A percentile compares a stretch with the other conserved stretches of the same genome.
Conservation (phyloP, 129 eudicot genomes). For the Calendula officinalis region DNA sequence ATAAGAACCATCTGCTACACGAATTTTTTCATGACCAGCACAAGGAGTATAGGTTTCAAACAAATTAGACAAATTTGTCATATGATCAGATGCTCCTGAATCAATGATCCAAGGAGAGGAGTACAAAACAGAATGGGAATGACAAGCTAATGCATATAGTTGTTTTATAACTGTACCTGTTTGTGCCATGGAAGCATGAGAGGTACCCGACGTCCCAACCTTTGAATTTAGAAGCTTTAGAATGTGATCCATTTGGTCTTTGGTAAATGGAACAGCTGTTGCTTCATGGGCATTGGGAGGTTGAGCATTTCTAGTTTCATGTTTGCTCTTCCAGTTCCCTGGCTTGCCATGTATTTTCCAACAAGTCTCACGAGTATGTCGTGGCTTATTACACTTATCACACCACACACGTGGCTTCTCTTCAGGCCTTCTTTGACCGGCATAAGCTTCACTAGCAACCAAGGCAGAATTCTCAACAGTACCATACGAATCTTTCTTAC, state of each 20-base stretch:
- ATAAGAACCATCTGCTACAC: neutral
- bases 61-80: neutral
- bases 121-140: neutral
- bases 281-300: too few relatives aligned
- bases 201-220: neutral
- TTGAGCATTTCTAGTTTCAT: neutral
- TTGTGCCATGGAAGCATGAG: neutral
- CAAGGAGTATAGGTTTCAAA: conserved; percentile 5
- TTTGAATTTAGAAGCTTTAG: neutral
- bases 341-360: neutral
- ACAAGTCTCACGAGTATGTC: neutral
- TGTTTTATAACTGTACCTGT: neutral
- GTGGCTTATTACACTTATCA: conserved; percentile 1
- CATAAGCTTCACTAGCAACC: neutral
- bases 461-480: neutral
- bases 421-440: neutral
- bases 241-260: conserved; percentile 5
- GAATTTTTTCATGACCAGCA: neutral
- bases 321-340: conserved; percentile 4
- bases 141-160: neutral
- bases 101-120: neutral
- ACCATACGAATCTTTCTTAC: neutral
- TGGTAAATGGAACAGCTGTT: neutral
- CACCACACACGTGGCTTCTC: neutral
- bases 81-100: neutral